Percentiles rank a stretch among this genome's conserved stretches.
Evolutionary conservation across 345 rosid species (phyloP).

Genomic region (Nephelium lappaceum): DNA sequence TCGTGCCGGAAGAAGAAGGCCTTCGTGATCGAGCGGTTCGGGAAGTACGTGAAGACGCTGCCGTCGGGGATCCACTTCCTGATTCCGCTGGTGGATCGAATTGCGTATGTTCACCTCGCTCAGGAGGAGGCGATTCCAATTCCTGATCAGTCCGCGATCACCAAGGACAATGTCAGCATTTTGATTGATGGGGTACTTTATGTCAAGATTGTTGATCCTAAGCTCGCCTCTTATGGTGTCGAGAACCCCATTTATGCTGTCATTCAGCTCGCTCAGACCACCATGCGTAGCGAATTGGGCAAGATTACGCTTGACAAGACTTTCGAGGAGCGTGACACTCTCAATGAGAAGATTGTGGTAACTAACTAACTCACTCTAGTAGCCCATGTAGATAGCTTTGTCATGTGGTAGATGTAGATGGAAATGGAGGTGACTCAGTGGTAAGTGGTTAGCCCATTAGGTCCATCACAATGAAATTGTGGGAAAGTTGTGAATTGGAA

Average conservation of each 20-base stretch:
- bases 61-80: constrained; percentile 86
- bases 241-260: constrained; percentile 94
- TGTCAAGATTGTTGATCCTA: constrained; percentile 93
- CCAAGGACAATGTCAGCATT: constrained; percentile 96
- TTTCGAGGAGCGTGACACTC: constrained; percentile 91
- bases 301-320: constrained; percentile 98
- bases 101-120: constrained; percentile 95
- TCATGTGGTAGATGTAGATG: not conserved
- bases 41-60: constrained; percentile 77
- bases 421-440: not conserved
- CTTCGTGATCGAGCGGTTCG: constrained; percentile 85
- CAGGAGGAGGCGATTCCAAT: constrained; percentile 94
- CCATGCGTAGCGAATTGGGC: constrained; percentile 98
- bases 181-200: constrained; percentile 88
- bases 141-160: constrained; percentile 88
- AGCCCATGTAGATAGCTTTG: not conserved
- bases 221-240: constrained; percentile 88
- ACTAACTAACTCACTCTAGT: not conserved
- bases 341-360: constrained; percentile 94
- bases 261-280: constrained; percentile 90
- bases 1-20: constrained; percentile 93
- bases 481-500: too few species aligned
- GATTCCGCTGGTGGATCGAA: constrained; percentile 83
- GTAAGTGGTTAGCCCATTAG: not conserved
- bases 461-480: not conserved